Evolutionary conservation across 495 filamentous ascomycete genomes (phyloP), one percentile per base, ranked within the genome.

Genomic region (Penicillium arizonense): DNA sequence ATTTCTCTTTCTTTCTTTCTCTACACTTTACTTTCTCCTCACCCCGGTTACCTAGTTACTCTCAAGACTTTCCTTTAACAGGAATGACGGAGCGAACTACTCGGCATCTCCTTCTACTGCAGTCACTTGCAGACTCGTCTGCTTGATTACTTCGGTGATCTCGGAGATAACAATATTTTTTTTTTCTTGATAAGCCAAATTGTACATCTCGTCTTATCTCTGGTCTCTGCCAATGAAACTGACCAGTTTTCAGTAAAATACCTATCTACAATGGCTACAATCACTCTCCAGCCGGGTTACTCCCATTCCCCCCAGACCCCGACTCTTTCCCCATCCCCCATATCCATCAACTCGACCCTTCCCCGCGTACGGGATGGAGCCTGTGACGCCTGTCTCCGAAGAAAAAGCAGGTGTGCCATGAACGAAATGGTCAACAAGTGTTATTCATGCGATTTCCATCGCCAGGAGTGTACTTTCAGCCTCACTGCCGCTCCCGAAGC

Each of bases 371-470:
- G 74, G 70, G 58, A 80, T 79, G 70, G 80, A 77, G 58, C 77
- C 59, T 87, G 85, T 69, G 89, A 93, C 76, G 86, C 88, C 37
- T 98, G 94, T 72, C 78, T 90, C 50, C 82, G 83, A 70, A 78
- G 91, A 64, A 91, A 92, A 70, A 90, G 85, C 61, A 87, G 91
- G 61, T 98, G 94, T 74, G 90, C 95, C 50, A 88, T 96, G 72
- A 88, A 91, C 64, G 75, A 79, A 50, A 68, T 72, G 58, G 71
- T 73, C 53, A 76, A 76, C 47, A 76, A 76, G 43, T 82, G 78
- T 51, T 77, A 78, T 34, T 79, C 78, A 44, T 82, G 78, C 48
- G 74, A 74, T 39, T 76, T 80, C 41, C 78, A 82, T 58, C 73
- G 74, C 28, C 77, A 81, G 62, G 74, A 79, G 32, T 82, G 78